Base-by-base conservation (phyloP, 352 stramenopile genomes). In the Globisporangium cystogenes region DNA sequence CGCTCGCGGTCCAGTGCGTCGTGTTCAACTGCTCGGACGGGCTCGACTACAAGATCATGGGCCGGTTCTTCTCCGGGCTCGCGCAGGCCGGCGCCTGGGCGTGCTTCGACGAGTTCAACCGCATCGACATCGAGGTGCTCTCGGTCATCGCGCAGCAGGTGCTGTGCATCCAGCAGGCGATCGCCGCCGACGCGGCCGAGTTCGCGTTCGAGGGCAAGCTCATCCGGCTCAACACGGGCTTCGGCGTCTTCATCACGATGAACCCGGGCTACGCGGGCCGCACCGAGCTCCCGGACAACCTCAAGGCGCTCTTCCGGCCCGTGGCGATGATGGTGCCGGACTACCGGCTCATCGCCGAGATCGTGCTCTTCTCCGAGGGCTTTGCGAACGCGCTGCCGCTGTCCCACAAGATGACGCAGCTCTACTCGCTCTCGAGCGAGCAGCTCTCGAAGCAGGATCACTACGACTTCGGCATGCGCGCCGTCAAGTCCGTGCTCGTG, bases 11-110 rank as follows among this genome's bases (percentile, higher is more conserved):
- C 10, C 93, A 98, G 51, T 98, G 90, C 49, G 93, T 98, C 39
- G 93, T 98, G 7, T 98, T 98, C 55, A 98, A 98, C 66, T 98
- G 93, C 55, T 98, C 93, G 0, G 93, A 98, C 45, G 89, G 90
- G 8, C 66, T 98, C 33, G 92, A 98, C 68, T 98, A 97, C 71
- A 97, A 98, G 64, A 98, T 98, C 64, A 98, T 98, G 93, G 93
- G 93, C 0, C 67, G 93, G 0, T 98, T 98, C 68, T 98, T 98
- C 70, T 98, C 92, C 0, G 93, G 93, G 16, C 68, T 98, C 0
- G 92, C 91, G 2, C 91, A 98, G 54, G 86, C 90, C 4, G 92
- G 92, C 5, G 90, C 93, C 8, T 98, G 93, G 93, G 93, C 90
- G 8, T 98, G 93, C 67, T 98, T 98, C 65, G 93, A 98, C 56